Evolutionary conservation across 805 yeast species (phyloP), one percentile per base, ranked within the genome.

Genomic region (Clavispora phyllophila): DNA sequence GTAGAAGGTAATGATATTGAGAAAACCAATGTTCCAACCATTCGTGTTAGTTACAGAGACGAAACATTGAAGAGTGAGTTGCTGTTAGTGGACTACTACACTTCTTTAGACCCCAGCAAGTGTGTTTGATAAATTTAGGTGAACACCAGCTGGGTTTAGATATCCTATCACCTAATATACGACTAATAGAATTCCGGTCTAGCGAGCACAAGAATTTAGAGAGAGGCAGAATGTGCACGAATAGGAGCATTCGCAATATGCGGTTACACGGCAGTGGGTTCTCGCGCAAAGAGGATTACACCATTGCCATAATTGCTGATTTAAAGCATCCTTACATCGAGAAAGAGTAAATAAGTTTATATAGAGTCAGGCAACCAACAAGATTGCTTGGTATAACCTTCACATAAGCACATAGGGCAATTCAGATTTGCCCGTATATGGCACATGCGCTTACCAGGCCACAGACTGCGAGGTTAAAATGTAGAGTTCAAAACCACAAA

Each of bases 1-100:
- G 73, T 79, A n/a, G 78, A 74, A 23, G 95, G 95, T 5, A 89
- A 90, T 57, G 90, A 87, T 57, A 82, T 93, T 38, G 96, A 87
- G 55, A 93, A 89, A 70, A 87, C 97, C 2, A 93, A 93, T 59
- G 96, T 93, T 39, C 99, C 99, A 1, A 82, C 84, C 51, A 83
- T 90, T 39, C 79, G 99, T 58, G 78, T 84, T 26, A 79, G 82
- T 15, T 93, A 86, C 62, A 78, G 99, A 60, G 76, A 77, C 44
- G 96, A 90, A 54, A 90, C 97, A 0, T 69, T 84, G 43, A 61
- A 70, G 28, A 79, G 86, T 24, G 90, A 86, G 58, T 76, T 78
- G 45, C 88, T 82, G 48, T 70, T 89, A 46, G 78, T 85, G 15
- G 71, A 76, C 2, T 76, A 74, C 45, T 86, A 84, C 56, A 72